Evolutionary conservation across 2,329 filamentous ascomycete genomes (phyloP).

Genomic region (Penicillium olsonii): DNA sequence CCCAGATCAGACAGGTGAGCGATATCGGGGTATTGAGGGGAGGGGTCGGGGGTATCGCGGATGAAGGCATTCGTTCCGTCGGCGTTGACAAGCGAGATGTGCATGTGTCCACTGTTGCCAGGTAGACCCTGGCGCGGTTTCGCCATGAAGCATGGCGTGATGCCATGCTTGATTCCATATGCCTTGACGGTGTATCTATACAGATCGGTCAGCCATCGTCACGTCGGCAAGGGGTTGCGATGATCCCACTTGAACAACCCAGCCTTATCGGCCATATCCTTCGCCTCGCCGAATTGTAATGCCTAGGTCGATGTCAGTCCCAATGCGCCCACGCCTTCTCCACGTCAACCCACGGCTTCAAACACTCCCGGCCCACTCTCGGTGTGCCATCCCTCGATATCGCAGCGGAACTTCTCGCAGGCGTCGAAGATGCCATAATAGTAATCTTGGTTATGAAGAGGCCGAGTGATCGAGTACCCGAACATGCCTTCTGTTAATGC

Average conservation of each 20-base stretch:
- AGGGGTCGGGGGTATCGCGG: constrained; percentile 69
- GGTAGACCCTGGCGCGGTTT: constrained; percentile 90
- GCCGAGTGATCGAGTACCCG: constrained; percentile 84
- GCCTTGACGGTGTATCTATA: constrained; percentile 80
- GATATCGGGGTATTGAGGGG: constrained; percentile 73
- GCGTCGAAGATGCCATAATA: constrained; percentile 85
- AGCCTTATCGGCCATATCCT: constrained; percentile 87
- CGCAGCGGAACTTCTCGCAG: constrained; percentile 74
- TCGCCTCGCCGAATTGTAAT: constrained; percentile 84
- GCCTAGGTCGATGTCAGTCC: constrained; percentile 49
- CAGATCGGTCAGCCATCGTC: constrained; percentile 12
- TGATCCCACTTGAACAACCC: constrained; percentile 77
- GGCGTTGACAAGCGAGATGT: constrained; percentile 81
- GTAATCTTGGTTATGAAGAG: constrained; percentile 88
- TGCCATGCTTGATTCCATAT: constrained; percentile 80
- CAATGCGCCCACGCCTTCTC: not conserved
- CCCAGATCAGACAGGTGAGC: constrained; percentile 82
- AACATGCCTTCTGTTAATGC: constrained; percentile 92
- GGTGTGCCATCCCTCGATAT: constrained; percentile 93
- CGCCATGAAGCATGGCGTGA: constrained; percentile 98
- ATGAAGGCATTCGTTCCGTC: constrained; percentile 83
- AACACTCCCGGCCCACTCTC: constrained; percentile 93
- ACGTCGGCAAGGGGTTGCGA: not conserved
- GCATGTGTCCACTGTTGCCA: constrained; percentile 94
- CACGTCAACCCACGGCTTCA: constrained; percentile 67